Percentiles rank a stretch among this genome's conserved stretches.
Evolutionary conservation across 75 land plant species (phyloP).

Genomic region (Pseudotsuga menziesii): DNA sequence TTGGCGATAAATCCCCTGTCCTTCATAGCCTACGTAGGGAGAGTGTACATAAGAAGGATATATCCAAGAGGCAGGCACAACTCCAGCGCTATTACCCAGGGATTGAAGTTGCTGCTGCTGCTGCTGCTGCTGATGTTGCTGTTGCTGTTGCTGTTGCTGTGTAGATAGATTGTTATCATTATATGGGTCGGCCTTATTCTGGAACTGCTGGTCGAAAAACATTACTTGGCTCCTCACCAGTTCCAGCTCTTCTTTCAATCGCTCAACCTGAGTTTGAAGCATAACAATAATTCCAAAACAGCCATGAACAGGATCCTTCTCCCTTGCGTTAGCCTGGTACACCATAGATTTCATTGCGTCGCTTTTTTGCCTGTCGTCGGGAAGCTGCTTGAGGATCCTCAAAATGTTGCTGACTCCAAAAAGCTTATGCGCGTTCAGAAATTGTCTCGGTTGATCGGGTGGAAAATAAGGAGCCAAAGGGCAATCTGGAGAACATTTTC

Average conservation of each 20-base stretch:
- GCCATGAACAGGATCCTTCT: constrained; percentile 72
- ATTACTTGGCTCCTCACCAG: constrained; percentile 21
- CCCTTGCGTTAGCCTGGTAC: constrained; percentile 63
- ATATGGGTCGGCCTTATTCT: neutral
- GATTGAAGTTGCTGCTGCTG: constrained; percentile 12
- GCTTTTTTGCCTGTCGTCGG: constrained; percentile 28
- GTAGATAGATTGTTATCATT: no score
- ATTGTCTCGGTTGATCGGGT: constrained; percentile 32
- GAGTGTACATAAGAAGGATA: neutral
- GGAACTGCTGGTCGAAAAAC: neutral
- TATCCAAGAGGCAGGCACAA: neutral
- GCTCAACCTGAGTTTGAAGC: constrained; percentile 34
- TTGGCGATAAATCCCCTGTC: neutral
- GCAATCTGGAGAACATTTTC: constrained; percentile 41
- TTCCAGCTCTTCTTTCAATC: constrained; percentile 11
- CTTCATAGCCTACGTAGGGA: neutral
- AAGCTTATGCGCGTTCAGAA: constrained; percentile 55
- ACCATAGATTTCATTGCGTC: constrained; percentile 66
- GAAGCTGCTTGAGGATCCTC: constrained; percentile 42
- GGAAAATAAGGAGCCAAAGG: constrained; percentile 54
- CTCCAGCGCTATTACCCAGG: neutral
- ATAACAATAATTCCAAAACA: constrained; percentile 41
- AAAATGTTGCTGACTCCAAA: constrained; percentile 65
- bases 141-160: constrained; percentile 4
- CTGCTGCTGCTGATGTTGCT: neutral